Evolutionary conservation across 768 basidiomycete genomes (phyloP), one percentile per base, ranked within the genome.

Genomic region (Suillus subluteus): DNA sequence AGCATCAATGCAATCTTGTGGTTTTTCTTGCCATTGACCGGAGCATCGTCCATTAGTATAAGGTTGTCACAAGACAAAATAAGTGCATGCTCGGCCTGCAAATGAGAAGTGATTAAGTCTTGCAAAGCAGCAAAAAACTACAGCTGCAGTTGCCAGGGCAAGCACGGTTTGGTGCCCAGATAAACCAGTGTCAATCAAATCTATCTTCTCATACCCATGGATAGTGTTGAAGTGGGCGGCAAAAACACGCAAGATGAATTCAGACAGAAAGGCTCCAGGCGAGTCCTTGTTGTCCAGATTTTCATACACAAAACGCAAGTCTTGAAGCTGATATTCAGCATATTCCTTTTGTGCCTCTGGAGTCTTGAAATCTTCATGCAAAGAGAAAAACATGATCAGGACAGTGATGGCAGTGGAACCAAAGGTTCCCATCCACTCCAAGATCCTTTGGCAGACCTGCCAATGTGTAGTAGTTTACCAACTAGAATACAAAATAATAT

Each of bases 251-350:
- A 56, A n/a, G 55, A 56, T 56, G 16, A 37, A 56, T 21, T 56
- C 55, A 18, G 32, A 56, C 5, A 46, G 35, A 21, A 56, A 56
- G 21, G 55, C 55, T 56, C 55, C 55, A 56, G 55, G 55, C 18
- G 9, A 35, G 16, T 56, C 55, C 35, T 54, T 15, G 0, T 16
- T 30, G 30, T 54, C 52, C 3, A 5, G 26, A 15, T 54, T 26
- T 54, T 54, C 52, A 30, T 54, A 54, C 26, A 30, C 0, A 0
- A 30, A 54, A 26, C 3, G 3, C 1, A 1, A 54, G 8, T 30
- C 52, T 6, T 30, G 7, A 3, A 54, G 52, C 30, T 26, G 26
- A 54, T 54, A 30, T 30, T 30, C 26, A 6, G 26, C 26, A 13
- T 30, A 54, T 54, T 13, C 26, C 16, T 56, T 35, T 8, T 5